phyloP scores from a whole-genome alignment of 305 asterid species.

The Fraxinus angustifolia region DNA sequence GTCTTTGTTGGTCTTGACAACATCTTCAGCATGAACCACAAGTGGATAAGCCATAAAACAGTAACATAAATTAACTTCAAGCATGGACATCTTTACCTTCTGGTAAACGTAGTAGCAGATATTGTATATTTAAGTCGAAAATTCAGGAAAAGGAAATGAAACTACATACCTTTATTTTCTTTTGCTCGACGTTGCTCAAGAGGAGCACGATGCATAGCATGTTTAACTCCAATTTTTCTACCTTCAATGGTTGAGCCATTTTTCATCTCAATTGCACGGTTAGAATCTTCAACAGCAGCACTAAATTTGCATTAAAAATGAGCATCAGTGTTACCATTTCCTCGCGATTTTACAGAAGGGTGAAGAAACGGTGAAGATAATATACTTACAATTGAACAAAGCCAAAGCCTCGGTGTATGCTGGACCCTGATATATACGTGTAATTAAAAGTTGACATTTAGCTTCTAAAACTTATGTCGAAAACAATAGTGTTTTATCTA shows the following conservation, averaged over 20 bases:
- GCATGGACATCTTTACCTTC: neutral
- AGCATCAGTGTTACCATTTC: conserved; percentile 16
- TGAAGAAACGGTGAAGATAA: neutral
- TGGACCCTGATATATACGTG: conserved; percentile 48
- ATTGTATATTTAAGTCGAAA: neutral
- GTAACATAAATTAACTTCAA: neutral
- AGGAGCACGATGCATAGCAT: conserved; percentile 75
- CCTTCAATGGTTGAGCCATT: conserved; percentile 74
- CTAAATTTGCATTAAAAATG: conserved; percentile 33
- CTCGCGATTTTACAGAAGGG: neutral
- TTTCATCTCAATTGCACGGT: conserved; percentile 74
- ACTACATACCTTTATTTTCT: conserved; percentile 55
- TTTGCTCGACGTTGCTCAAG: conserved; percentile 71
- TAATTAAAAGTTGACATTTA: neutral
- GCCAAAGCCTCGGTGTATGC: conserved; percentile 88
- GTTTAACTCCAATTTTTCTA: conserved; percentile 74
- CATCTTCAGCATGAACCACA: conserved; percentile 40
- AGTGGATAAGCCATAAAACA: conserved; percentile 1
- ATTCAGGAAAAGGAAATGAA: neutral
- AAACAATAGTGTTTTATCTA: neutral
- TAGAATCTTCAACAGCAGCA: conserved; percentile 78
- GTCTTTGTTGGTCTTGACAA: conserved; percentile 29
- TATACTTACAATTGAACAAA: conserved; percentile 87
- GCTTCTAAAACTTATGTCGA: neutral
- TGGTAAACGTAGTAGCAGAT: neutral